phyloP scores from a whole-genome alignment of 768 basidiomycete genomes.

The Rhodotorula toruloides region DNA sequence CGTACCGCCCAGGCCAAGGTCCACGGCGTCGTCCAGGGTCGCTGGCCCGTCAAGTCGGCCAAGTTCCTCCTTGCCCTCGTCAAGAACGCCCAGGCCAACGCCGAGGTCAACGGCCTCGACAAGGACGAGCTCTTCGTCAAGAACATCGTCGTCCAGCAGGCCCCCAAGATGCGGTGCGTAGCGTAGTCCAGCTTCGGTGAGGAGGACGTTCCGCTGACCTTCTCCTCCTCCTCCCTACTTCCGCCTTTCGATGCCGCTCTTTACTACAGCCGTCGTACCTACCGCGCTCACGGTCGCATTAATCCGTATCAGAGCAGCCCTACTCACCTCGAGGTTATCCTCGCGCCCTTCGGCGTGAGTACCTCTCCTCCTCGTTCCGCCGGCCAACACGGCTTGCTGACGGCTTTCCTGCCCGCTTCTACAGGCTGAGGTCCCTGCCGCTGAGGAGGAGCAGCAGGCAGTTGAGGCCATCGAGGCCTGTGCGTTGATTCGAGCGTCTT shows the following conservation, averaged over 20 bases:
- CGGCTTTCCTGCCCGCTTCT: too few relatives aligned
- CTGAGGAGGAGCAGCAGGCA: slow-evolving; percentile 58
- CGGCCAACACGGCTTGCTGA: too few relatives aligned
- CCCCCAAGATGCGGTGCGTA: slow-evolving; percentile 60
- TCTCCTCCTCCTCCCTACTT: neutral
- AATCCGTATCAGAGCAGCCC: slow-evolving; percentile 96
- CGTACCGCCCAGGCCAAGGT: slow-evolving; percentile 44
- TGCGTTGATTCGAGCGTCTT: too few relatives aligned
- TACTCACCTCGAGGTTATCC: slow-evolving; percentile 85
- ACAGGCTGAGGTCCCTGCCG: slow-evolving; percentile 80
- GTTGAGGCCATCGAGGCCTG: slow-evolving; percentile 27
- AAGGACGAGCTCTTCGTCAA: slow-evolving; percentile 88
- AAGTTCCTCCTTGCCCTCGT: slow-evolving; percentile 87
- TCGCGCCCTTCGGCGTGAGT: slow-evolving; percentile 67
- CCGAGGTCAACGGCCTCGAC: slow-evolving; percentile 92
- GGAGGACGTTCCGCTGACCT: neutral
- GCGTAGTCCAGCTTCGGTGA: neutral
- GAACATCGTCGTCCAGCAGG: slow-evolving; percentile 97
- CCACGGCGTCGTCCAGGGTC: slow-evolving; percentile 56
- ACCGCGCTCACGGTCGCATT: slow-evolving; percentile 85
- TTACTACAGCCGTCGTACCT: slow-evolving; percentile 99
- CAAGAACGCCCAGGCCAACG: slow-evolving; percentile 99
- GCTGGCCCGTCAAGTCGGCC: slow-evolving; percentile 95
- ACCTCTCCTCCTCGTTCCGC: too few relatives aligned
- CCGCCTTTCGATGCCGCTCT: neutral